Evolutionary conservation across 2,329 filamentous ascomycete genomes (phyloP).

Genomic region (Neonectria neomacrospora): DNA sequence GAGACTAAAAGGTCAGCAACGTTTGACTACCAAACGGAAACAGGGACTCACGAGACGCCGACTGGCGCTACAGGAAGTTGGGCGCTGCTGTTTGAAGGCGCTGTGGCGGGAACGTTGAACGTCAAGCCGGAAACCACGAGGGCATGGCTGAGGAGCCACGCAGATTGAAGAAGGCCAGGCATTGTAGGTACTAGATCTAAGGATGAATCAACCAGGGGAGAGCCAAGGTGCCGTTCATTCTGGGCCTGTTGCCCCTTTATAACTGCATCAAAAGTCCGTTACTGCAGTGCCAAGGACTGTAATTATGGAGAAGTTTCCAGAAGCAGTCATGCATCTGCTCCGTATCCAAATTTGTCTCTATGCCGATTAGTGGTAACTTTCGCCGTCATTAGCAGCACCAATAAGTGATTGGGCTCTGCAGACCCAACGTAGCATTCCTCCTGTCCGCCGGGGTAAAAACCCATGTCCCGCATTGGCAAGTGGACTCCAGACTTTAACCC

Average conservation of each 20-base stretch:
- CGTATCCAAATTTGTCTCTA: background rate
- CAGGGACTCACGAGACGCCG: slow-evolving; percentile 55
- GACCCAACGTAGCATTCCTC: background rate
- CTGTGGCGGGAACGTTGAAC: slow-evolving; percentile 50
- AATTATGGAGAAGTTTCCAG: background rate
- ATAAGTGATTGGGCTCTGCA: background rate
- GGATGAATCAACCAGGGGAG: background rate
- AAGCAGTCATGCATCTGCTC: background rate
- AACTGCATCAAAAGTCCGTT: background rate
- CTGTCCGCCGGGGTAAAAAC: background rate
- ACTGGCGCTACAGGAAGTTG: slow-evolving; percentile 55
- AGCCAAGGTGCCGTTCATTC: background rate
- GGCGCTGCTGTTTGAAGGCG: slow-evolving; percentile 45
- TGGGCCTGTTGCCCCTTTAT: background rate
- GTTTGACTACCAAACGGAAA: background rate
- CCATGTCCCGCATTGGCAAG: background rate
- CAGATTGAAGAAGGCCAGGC: slow-evolving; percentile 4
- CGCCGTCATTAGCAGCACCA: background rate
- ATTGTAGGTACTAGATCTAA: background rate
- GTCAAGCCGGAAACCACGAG: slow-evolving; percentile 40
- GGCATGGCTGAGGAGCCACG: slow-evolving; percentile 20
- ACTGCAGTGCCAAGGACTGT: background rate
- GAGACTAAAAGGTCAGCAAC: slow-evolving; percentile 48
- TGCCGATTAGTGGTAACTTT: background rate
- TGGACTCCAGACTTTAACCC: background rate